Evolutionary conservation across 805 yeast species (phyloP).

Genomic region (Kodamaea nitidulidarum): DNA sequence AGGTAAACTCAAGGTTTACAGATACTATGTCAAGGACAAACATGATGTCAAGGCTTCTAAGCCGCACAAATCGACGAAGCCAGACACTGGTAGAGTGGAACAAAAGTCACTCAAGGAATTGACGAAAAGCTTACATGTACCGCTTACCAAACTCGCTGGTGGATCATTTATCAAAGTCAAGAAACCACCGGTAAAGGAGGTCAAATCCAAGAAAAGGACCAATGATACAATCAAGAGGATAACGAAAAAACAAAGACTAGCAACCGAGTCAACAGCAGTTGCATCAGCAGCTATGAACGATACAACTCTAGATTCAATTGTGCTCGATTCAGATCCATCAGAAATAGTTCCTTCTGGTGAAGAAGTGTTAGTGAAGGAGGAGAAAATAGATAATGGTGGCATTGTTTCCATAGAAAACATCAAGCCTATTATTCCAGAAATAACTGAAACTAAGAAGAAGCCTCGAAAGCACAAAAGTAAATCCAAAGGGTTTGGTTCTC

Average conservation of each 20-base stretch:
- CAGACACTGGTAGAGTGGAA: slow-evolving; percentile 1
- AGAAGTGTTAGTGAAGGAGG: not conserved
- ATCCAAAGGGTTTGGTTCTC: slow-evolving; percentile 11
- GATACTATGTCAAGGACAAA: slow-evolving; percentile 40
- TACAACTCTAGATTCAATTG: too few species aligned
- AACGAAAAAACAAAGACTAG: slow-evolving; percentile 1
- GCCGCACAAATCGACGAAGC: slow-evolving; percentile 11
- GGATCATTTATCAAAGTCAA: slow-evolving; percentile 17
- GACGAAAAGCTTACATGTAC: slow-evolving; percentile 14
- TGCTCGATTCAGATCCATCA: too few species aligned
- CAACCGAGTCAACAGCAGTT: slow-evolving; percentile 2
- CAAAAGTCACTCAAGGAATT: slow-evolving; percentile 13
- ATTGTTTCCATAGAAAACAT: not conserved
- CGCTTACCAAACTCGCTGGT: slow-evolving; percentile 25
- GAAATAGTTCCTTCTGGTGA: not conserved
- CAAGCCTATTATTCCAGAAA: slow-evolving; percentile 1
- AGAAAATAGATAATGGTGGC: not conserved
- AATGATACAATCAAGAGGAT: not conserved
- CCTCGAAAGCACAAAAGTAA: not conserved
- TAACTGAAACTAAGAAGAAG: slow-evolving; percentile 2
- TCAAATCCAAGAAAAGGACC: slow-evolving; percentile 1
- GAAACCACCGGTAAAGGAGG: not conserved
- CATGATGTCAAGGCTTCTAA: slow-evolving; percentile 9
- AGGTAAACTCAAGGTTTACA: slow-evolving; percentile 69
- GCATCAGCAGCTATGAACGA: not conserved